Percentiles rank a stretch among this genome's conserved stretches.
phyloP scores from a whole-genome alignment of 2,329 filamentous ascomycete genomes.

The Fusarium irregulare region DNA sequence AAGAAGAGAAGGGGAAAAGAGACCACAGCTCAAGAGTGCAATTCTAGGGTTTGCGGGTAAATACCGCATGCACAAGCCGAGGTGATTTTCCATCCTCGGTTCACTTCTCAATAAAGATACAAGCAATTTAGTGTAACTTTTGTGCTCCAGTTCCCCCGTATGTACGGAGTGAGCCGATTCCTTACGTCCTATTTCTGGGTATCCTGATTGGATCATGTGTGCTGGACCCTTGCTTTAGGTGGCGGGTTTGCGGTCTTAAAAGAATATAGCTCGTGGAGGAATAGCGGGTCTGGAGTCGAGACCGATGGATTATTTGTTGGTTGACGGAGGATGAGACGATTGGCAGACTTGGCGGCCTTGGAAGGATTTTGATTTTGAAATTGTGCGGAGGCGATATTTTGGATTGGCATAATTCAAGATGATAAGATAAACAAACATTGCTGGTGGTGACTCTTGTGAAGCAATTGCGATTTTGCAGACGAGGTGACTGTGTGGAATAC shows the following conservation, averaged over 20 bases:
- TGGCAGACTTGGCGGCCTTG: not conserved
- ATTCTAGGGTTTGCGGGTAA: conserved; percentile 1
- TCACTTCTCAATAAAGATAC: not conserved
- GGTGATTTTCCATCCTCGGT: not conserved
- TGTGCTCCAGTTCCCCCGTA: conserved; percentile 13
- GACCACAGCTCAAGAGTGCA: not conserved
- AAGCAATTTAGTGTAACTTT: conserved; percentile 14
- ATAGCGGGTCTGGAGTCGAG: conserved; percentile 11
- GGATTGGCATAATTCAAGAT: not conserved
- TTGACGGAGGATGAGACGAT: not conserved
- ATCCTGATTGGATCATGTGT: conserved; percentile 8
- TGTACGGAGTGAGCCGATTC: conserved; percentile 18
- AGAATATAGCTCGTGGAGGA: conserved; percentile 11
- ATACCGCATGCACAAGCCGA: conserved; percentile 28
- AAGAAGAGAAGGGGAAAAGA: not conserved
- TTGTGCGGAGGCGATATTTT: not conserved
- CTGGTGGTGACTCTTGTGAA: not conserved
- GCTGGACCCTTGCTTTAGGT: not conserved
- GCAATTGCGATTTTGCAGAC: not conserved
- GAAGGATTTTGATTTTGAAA: not conserved
- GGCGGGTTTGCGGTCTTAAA: conserved; percentile 7
- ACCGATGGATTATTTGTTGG: not conserved
- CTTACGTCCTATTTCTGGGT: not conserved
- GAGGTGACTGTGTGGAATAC: too few species aligned
- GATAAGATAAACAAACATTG: too few species aligned